A percentile compares a stretch with the other conserved stretches of the same genome.
Conservation (phyloP, 139 green algal genomes). For the Micractinium conductrix region DNA sequence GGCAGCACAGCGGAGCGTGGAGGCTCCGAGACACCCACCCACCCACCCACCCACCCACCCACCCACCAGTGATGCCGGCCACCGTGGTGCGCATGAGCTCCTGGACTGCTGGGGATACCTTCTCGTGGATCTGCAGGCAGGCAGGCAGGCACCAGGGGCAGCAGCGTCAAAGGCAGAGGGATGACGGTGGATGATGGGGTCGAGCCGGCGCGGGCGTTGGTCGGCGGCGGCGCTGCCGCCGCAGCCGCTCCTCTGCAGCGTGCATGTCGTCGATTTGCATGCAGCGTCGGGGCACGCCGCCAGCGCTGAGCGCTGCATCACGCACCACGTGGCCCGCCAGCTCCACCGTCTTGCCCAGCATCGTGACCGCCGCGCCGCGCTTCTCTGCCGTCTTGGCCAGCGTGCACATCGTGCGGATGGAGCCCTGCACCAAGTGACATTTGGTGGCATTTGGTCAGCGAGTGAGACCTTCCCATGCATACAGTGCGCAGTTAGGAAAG, state of each 20-base stretch:
- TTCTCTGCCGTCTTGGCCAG: slow-evolving; percentile 70
- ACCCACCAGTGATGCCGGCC: slow-evolving; percentile 37
- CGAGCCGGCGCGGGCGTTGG: background rate
- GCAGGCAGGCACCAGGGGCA: background rate
- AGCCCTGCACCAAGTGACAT: slow-evolving; percentile 40
- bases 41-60: no score
- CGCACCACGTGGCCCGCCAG: slow-evolving; percentile 57
- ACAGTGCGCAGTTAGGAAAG: background rate
- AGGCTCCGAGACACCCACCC: no score
- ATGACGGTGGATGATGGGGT: background rate
- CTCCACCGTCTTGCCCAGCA: slow-evolving; percentile 80
- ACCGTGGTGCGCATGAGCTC: slow-evolving; percentile 37
- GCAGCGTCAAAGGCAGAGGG: background rate
- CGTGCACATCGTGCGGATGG: slow-evolving; percentile 60
- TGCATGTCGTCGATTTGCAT: no score
- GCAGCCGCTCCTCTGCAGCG: no score
- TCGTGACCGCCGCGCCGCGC: slow-evolving; percentile 67
- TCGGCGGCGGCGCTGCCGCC: no score
- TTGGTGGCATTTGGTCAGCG: no score
- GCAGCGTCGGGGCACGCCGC: no score
- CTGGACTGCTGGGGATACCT: slow-evolving; percentile 10
- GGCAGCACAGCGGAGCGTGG: no score
- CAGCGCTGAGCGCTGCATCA: background rate
- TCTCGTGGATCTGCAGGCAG: slow-evolving; percentile 29
- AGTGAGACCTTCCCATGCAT: no score